Evolutionary conservation across 78 protist species (phyloP), one percentile per base, ranked within the genome.

Genomic region (Dictyostelium citrinum): DNA sequence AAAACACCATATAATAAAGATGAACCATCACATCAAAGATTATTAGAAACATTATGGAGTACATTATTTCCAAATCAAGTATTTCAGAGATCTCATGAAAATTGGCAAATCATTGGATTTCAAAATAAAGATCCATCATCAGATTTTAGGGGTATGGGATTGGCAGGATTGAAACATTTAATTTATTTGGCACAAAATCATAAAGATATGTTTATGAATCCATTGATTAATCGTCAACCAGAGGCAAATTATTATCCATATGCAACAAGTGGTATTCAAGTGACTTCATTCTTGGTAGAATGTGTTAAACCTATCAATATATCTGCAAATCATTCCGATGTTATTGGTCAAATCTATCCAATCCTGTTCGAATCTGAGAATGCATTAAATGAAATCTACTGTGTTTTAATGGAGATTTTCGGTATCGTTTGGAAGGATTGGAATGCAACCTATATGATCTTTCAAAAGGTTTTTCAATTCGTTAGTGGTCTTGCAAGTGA

Each of bases 91-190:
- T 82, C 79, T 17, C 84, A 86, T 61, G 92, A 86, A 22, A 61
- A 43, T 27, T 90, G 95, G 95, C 77, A 82, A 74, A 41, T 27
- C 3, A 90, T 90, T 78, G 95, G 95, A 16, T 91, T 91, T 58
- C 95, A 91, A 55, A 70, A 82, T 16, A 83, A 83, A 82, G 95
- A 91, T 82, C 95, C 95, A 37, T 51, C 95, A 3, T 82, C 83
- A 5, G 95, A 91, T 58, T 91, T 91, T 27, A 60, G 95, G 41
- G 90, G 95, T 27, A 91, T 91, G 95, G 95, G 95, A 3, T 41
- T 86, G 31, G 92, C 92, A 0, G 92, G 92, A 60, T 67, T 86
- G 11, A 86, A 86, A 60, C 92, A 86, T 77, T 74, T 86, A 9
- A 39, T 86, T 9, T 86, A 86, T 35, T 41, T 86, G 24, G 83